Percentiles rank a stretch among this genome's conserved stretches.
Evolutionary conservation across 1,284 basidiomycete genomes (phyloP).

Genomic region (Prillingera fragicola): DNA sequence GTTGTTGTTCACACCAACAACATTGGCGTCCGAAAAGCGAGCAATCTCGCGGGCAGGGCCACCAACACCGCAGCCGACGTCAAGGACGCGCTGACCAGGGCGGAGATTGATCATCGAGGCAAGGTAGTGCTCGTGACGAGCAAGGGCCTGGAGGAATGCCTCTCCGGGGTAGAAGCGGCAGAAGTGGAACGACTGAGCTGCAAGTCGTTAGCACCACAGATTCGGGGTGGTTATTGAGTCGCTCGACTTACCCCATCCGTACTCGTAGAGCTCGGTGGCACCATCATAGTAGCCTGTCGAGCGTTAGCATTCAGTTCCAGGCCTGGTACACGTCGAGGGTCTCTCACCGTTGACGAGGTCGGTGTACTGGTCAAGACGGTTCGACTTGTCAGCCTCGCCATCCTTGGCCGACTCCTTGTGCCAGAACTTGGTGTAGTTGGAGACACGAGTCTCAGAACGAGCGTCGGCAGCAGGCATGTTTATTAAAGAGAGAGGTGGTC

Average conservation of each 20-base stretch:
- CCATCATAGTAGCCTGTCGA: constrained; percentile 85
- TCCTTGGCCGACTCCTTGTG: constrained; percentile 77
- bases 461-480: constrained; percentile 55
- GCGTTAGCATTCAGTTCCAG: constrained; percentile 3
- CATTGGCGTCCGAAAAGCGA: constrained; percentile 76
- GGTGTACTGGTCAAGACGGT: constrained; percentile 77
- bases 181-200: constrained; percentile 87
- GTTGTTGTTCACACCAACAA: constrained; percentile 95
- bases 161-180: constrained; percentile 97
- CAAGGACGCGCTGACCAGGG: constrained; percentile 90
- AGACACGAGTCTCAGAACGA: constrained; percentile 74
- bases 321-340: neutral
- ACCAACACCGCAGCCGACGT: constrained; percentile 97
- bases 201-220: constrained; percentile 3
- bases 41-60: constrained; percentile 95
- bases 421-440: constrained; percentile 93
- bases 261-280: constrained; percentile 95
- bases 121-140: constrained; percentile 97
- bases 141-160: constrained; percentile 71
- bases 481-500: neutral
- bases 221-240: neutral
- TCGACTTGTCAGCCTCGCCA: constrained; percentile 61
- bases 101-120: constrained; percentile 73
- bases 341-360: constrained; percentile 85
- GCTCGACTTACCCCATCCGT: constrained; percentile 54